These are phyloP conservation scores for Umbelopsis sp. DNA, from an alignment of 192 early-diverging fungal species.

Conservation along the genomic window DNA sequence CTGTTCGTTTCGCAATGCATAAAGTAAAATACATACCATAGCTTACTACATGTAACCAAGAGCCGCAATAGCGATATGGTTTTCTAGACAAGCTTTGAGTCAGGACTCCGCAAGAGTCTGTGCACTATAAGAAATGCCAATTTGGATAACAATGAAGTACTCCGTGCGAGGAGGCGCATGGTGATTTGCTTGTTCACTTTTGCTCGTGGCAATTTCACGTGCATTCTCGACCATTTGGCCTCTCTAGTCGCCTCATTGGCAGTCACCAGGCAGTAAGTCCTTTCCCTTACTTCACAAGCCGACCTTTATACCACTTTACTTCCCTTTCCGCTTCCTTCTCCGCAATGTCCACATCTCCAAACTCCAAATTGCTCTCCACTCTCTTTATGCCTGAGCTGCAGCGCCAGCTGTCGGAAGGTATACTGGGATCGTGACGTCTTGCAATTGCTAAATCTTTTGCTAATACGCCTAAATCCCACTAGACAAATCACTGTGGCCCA, in stretches of 20 bases:
- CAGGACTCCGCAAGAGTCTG: constrained; percentile 5
- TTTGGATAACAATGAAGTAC: constrained; percentile 11
- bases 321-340: background rate
- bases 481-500: constrained; percentile 32
- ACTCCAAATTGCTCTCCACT: constrained; percentile 24
- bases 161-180: constrained; percentile 7
- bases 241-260: background rate
- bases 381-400: constrained; percentile 30
- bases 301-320: background rate
- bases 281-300: background rate
- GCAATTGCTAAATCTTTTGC: background rate
- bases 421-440: background rate
- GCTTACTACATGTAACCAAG: no score
- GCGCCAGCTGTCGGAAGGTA: constrained; percentile 27
- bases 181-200: background rate
- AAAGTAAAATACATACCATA: background rate
- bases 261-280: background rate
- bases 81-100: no score
- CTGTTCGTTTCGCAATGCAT: constrained; percentile 16
- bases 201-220: constrained; percentile 18
- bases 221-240: background rate
- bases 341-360: constrained; percentile 12
- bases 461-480: background rate
- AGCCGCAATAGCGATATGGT: no score
- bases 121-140: background rate